A percentile compares a stretch with the other conserved stretches of the same genome.
Evolutionary conservation across 1,284 basidiomycete species (phyloP).

Genomic region (Porodaedalea pini): DNA sequence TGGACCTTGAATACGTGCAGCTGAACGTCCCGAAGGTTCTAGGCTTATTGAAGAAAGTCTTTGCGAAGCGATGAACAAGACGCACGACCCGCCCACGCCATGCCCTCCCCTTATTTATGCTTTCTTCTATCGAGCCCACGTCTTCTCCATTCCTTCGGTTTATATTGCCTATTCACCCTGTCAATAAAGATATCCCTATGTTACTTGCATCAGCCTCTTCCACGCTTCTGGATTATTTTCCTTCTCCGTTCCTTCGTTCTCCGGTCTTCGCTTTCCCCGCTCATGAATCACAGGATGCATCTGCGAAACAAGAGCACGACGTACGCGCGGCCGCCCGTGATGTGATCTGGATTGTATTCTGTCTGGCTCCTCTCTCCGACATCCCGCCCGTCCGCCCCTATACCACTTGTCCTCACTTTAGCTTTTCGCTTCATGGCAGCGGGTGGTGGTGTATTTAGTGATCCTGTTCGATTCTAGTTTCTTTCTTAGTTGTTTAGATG

Average conservation of each 20-base stretch:
- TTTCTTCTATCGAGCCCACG: constrained; percentile 13
- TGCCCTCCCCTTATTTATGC: constrained; percentile 12
- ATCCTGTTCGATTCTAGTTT: constrained; percentile 9
- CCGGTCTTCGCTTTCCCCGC: neutral
- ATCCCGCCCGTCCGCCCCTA: neutral
- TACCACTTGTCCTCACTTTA: constrained; percentile 1
- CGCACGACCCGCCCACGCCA: constrained; percentile 7
- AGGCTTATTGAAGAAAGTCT: constrained; percentile 86
- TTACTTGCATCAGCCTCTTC: constrained; percentile 12
- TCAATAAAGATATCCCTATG: constrained; percentile 16
- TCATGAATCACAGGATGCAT: constrained; percentile 1
- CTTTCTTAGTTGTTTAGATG: constrained; percentile 14
- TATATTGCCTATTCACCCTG: constrained; percentile 10
- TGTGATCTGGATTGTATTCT: constrained; percentile 8
- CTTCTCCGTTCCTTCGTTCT: neutral
- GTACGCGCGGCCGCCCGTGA: neutral
- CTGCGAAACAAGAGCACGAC: neutral
- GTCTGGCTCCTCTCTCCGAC: neutral
- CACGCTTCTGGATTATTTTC: constrained; percentile 5
- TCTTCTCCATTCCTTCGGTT: constrained; percentile 1
- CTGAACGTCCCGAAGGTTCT: constrained; percentile 95
- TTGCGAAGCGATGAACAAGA: constrained; percentile 69
- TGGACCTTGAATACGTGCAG: constrained; percentile 97
- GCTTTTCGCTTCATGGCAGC: constrained; percentile 7
- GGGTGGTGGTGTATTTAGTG: constrained; percentile 4